These are phyloP conservation scores for Bothriochloa decipiens DNA, from an alignment of 176 grass and related monocot species.

Conservation along the genomic window DNA sequence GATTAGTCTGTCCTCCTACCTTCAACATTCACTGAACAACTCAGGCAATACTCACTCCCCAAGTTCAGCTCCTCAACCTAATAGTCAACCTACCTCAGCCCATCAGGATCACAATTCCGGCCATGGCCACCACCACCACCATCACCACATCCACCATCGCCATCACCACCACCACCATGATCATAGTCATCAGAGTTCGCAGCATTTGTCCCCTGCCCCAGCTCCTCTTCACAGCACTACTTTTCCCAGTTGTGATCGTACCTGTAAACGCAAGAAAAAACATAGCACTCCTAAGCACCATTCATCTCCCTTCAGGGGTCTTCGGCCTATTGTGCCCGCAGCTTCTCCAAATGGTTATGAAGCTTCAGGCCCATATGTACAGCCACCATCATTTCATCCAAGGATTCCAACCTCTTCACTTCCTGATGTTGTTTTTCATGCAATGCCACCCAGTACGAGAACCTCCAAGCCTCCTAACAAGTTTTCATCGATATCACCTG, in stretches of 20 bases:
- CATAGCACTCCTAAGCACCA: slow-evolving; percentile 25
- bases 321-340: slow-evolving; percentile 30
- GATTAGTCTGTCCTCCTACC: slow-evolving; percentile 73
- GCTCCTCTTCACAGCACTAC: slow-evolving; percentile 29
- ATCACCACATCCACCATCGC: slow-evolving; percentile 44
- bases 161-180: slow-evolving; percentile 43
- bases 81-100: slow-evolving; percentile 36
- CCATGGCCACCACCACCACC: slow-evolving; percentile 44
- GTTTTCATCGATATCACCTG: slow-evolving; percentile 49
- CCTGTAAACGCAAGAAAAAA: slow-evolving; percentile 33
- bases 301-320: slow-evolving; percentile 22
- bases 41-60: slow-evolving; percentile 46
- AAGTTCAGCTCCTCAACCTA: slow-evolving; percentile 56
- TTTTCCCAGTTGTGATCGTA: slow-evolving; percentile 32
- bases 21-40: slow-evolving; percentile 67
- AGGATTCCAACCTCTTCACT: slow-evolving; percentile 36
- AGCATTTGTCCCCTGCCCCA: slow-evolving; percentile 47
- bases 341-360: slow-evolving; percentile 39
- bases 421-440: slow-evolving; percentile 48
- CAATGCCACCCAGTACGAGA: slow-evolving; percentile 49
- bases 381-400: slow-evolving; percentile 40
- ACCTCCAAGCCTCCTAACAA: slow-evolving; percentile 26
- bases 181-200: slow-evolving; percentile 41
- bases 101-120: slow-evolving; percentile 46
- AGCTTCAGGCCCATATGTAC: slow-evolving; percentile 44